phyloP scores from a whole-genome alignment of 2,329 filamentous ascomycete species.

The Beauveria rudraprayagi region DNA sequence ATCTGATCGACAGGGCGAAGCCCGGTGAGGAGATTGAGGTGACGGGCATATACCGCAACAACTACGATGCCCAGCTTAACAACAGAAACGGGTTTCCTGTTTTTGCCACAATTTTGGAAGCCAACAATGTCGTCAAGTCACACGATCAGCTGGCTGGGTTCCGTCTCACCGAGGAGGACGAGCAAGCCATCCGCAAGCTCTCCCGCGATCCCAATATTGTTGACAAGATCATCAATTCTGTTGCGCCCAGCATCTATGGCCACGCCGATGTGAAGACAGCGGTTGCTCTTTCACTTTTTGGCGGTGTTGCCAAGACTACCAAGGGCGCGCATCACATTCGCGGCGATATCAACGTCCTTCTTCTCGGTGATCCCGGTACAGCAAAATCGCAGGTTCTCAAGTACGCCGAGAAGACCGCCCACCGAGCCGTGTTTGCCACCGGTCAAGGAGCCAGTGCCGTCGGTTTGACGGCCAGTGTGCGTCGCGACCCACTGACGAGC shows the following conservation, averaged over 20 bases:
- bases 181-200: slow-evolving; percentile 81
- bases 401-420: slow-evolving; percentile 95
- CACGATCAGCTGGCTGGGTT: slow-evolving; percentile 97
- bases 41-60: slow-evolving; percentile 95
- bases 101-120: slow-evolving; percentile 94
- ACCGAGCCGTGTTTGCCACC: slow-evolving; percentile 93
- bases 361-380: slow-evolving; percentile 94
- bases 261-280: slow-evolving; percentile 97
- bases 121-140: slow-evolving; percentile 93
- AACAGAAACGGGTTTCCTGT: slow-evolving; percentile 98
- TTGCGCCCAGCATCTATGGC: slow-evolving; percentile 95
- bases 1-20: slow-evolving; percentile 93
- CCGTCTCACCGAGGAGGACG: slow-evolving; percentile 88
- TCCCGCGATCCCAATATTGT: slow-evolving; percentile 84
- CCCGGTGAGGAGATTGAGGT: slow-evolving; percentile 97
- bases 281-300: slow-evolving; percentile 86
- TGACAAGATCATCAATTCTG: slow-evolving; percentile 85
- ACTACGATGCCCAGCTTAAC: slow-evolving; percentile 94
- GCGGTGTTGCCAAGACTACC: slow-evolving; percentile 86
- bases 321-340: slow-evolving; percentile 83
- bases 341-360: slow-evolving; percentile 94
- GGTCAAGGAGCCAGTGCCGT: slow-evolving; percentile 96
- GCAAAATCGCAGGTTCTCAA: slow-evolving; percentile 97
- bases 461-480: slow-evolving; percentile 93
- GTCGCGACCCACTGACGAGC: slow-evolving; percentile 86